Conservation (phyloP, 805 yeast genomes). For the Candida maesae region DNA sequence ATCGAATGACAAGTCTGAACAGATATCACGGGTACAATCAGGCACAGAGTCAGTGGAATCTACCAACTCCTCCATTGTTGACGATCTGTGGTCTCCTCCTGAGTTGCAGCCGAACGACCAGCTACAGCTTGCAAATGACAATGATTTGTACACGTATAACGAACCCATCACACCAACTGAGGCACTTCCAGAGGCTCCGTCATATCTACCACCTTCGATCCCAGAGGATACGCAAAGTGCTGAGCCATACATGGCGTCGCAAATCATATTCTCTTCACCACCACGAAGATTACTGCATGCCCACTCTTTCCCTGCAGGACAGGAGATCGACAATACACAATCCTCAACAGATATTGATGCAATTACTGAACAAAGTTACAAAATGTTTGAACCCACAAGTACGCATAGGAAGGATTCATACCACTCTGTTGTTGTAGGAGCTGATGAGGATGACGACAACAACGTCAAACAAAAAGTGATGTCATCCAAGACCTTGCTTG, state of each 20-base stretch:
- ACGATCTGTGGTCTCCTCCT: conserved; percentile 37
- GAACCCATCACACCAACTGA: conserved; percentile 8
- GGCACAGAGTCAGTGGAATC: conserved; percentile 10
- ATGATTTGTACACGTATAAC: conserved; percentile 13
- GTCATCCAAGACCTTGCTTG: conserved; percentile 36
- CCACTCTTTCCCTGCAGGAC: conserved; percentile 11
- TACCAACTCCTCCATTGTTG: conserved; percentile 21
- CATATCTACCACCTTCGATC: conserved; percentile 15
- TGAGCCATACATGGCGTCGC: conserved; percentile 4
- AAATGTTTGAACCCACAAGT: conserved; percentile 7
- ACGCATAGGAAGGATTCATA: conserved; percentile 36
- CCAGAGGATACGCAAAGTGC: neutral
- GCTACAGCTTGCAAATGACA: conserved; percentile 30
- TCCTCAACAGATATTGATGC: neutral
- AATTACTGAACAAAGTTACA: conserved; percentile 3
- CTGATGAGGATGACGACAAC: conserved; percentile 28
- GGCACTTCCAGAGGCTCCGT: conserved; percentile 5
- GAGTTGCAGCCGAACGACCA: conserved; percentile 37
- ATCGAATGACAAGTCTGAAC: neutral
- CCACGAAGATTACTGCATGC: conserved; percentile 14
- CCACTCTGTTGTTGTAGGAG: conserved; percentile 37
- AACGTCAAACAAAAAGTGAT: conserved; percentile 30
- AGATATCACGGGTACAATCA: conserved; percentile 1
- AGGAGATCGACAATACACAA: conserved; percentile 1
- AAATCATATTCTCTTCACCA: conserved; percentile 6